These are phyloP conservation scores for Panaeolus cyanescens DNA, from an alignment of 768 basidiomycete species.

Conservation along the genomic window DNA sequence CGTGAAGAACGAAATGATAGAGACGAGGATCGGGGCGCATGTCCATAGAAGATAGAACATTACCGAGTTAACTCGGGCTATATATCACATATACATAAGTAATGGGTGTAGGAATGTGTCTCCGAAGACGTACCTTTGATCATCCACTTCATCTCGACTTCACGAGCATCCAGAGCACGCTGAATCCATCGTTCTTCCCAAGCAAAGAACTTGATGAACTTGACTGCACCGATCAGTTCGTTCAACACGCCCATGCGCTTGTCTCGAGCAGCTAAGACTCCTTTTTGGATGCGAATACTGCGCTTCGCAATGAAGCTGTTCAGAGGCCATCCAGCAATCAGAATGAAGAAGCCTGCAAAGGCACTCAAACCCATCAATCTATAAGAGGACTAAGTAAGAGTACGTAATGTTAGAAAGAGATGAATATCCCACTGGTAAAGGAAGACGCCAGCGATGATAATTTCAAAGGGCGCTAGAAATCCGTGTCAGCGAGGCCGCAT, in stretches of 20 bases:
- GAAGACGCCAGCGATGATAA: conserved; percentile 70
- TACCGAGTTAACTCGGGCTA: conserved; percentile 72
- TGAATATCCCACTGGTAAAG: conserved; percentile 67
- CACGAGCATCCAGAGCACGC: conserved; percentile 62
- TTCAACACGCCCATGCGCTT: conserved; percentile 78
- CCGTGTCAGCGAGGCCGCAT: neutral
- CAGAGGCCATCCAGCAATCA: conserved; percentile 68
- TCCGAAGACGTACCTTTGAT: conserved; percentile 50
- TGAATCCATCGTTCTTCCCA: conserved; percentile 81
- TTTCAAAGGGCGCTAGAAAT: conserved; percentile 67
- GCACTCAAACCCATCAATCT: conserved; percentile 71
- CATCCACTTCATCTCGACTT: conserved; percentile 76
- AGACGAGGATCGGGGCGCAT: conserved; percentile 76
- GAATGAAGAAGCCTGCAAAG: conserved; percentile 73
- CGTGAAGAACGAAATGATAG: conserved; percentile 75
- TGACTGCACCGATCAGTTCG: conserved; percentile 75
- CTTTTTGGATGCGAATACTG: conserved; percentile 62
- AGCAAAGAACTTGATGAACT: conserved; percentile 85
- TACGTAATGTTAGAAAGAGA: neutral
- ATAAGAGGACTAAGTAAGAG: neutral
- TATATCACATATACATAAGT: neutral
- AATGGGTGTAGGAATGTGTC: neutral
- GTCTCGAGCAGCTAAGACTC: conserved; percentile 62
- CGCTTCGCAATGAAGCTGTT: conserved; percentile 68
- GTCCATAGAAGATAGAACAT: conserved; percentile 75